A percentile compares a stretch with the other conserved stretches of the same genome.
Evolutionary conservation across 2,329 filamentous ascomycete species (phyloP).

Genomic region (Purpureocillium lavendulum): DNA sequence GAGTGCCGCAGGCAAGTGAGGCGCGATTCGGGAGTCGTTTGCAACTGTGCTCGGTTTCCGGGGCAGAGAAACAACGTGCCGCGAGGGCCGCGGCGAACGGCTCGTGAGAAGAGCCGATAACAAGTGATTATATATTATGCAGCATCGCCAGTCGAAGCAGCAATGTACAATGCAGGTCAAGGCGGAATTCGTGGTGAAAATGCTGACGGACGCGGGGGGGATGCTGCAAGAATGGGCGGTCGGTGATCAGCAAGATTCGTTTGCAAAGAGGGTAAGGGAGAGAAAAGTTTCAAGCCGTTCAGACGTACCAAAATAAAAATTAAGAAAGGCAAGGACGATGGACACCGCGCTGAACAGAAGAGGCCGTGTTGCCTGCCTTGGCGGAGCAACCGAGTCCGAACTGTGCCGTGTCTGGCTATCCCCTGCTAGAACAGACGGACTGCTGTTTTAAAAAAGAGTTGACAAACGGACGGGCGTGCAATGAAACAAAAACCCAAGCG

Average conservation of each 20-base stretch:
- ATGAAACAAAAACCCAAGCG: constrained; percentile 5
- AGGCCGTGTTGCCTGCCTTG: too few species aligned
- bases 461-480: not conserved
- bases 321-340: not conserved
- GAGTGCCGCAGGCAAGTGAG: too few species aligned
- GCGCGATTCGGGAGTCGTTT: too few species aligned
- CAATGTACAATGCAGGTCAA: not conserved
- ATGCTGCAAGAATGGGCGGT: constrained; percentile 4
- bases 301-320: not conserved
- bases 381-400: too few species aligned
- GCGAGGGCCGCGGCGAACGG: too few species aligned
- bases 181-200: not conserved
- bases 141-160: not conserved
- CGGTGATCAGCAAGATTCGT: constrained; percentile 9
- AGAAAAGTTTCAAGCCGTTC: constrained; percentile 4
- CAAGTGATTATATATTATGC: not conserved
- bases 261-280: constrained; percentile 1
- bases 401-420: too few species aligned
- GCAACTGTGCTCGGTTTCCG: too few species aligned
- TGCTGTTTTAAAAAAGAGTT: not conserved
- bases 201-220: not conserved
- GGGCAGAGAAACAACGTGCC: too few species aligned
- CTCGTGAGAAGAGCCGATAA: too few species aligned
- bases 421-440: too few species aligned
- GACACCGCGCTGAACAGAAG: too few species aligned